A percentile compares a stretch with the other conserved stretches of the same genome.
These are phyloP conservation scores for Schizonepeta tenuifolia DNA, from an alignment of 257 asterid genomes.

Conservation along the genomic window DNA sequence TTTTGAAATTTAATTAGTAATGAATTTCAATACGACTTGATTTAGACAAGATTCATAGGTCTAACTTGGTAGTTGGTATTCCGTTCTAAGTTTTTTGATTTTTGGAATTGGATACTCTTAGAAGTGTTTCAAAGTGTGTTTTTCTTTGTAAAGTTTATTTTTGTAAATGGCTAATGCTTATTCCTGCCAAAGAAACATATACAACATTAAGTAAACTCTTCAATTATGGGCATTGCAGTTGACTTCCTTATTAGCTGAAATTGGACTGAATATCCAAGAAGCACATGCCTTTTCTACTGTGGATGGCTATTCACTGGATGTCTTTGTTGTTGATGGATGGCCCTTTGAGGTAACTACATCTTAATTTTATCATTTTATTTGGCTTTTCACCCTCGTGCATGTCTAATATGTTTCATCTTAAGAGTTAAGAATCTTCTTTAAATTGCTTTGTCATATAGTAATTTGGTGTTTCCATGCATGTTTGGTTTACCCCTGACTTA, in stretches of 20 bases:
- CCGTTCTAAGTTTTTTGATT: background rate
- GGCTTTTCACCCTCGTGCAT: background rate
- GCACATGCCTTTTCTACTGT: constrained; percentile 96
- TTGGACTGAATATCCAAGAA: constrained; percentile 96
- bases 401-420: background rate
- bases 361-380: constrained; percentile 21
- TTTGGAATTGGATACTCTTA: constrained; percentile 4
- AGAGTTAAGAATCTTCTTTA: background rate
- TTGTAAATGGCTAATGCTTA: background rate
- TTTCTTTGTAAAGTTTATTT: constrained; percentile 14
- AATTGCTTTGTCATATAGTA: constrained; percentile 11
- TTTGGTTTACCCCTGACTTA: constrained; percentile 4
- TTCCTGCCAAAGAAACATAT: constrained; percentile 10
- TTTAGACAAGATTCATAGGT: constrained; percentile 11
- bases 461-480: constrained; percentile 6
- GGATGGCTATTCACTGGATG: constrained; percentile 96
- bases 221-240: constrained; percentile 60
- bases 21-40: background rate
- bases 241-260: constrained; percentile 88
- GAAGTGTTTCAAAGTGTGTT: constrained; percentile 7
- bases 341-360: constrained; percentile 69
- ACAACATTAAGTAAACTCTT: constrained; percentile 34
- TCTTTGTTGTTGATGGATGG: constrained; percentile 99
- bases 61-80: background rate
- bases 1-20: background rate